Evolutionary conservation across 1,284 basidiomycete species (phyloP).

Genomic region (Omphalotus olearius): DNA sequence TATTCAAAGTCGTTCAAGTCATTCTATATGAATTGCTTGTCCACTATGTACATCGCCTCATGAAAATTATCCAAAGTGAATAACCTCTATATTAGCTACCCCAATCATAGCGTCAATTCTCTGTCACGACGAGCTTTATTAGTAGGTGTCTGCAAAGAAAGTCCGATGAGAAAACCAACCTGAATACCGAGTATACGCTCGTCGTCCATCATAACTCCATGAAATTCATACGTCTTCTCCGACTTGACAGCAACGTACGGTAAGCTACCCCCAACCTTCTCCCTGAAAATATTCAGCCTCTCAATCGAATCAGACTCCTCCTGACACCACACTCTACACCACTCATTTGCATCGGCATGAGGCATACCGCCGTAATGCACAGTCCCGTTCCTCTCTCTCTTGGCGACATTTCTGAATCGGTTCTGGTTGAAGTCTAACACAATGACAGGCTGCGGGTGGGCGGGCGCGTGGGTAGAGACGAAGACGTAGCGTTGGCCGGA

Average conservation of each 20-base stretch:
- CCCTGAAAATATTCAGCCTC: constrained; percentile 8
- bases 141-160: background rate
- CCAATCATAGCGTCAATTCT: background rate
- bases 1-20: too few relatives aligned
- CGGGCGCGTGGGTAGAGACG: constrained; percentile 2
- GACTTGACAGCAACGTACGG: constrained; percentile 8
- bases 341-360: background rate
- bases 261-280: constrained; percentile 9
- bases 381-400: background rate
- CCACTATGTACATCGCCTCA: background rate
- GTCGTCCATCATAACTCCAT: constrained; percentile 13
- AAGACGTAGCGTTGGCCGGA: constrained; percentile 11
- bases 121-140: background rate
- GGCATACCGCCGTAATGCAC: background rate
- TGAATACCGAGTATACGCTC: constrained; percentile 11
- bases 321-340: constrained; percentile 1
- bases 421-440: constrained; percentile 11
- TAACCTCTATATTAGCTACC: background rate
- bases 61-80: background rate
- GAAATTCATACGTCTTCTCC: background rate
- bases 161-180: background rate
- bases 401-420: background rate
- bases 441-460: constrained; percentile 4
- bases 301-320: background rate
- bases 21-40: too few relatives aligned